phyloP scores from a whole-genome alignment of 2,329 filamentous ascomycete species.

The Xylariaceae sp. region DNA sequence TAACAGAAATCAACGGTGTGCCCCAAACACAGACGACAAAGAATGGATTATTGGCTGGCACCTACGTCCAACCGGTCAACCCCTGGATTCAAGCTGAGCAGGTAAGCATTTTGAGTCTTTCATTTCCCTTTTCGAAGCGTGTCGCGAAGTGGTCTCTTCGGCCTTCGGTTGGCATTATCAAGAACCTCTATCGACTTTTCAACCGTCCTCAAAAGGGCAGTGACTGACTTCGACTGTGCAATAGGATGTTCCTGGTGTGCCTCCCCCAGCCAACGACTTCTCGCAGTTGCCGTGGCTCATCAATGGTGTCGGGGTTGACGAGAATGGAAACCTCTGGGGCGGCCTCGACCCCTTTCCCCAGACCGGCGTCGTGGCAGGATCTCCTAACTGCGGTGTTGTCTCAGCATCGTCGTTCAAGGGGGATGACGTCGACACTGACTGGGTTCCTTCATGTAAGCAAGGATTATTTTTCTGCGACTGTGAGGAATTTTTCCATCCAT shows the following conservation, averaged over 20 bases:
- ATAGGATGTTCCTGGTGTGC: conserved; percentile 31
- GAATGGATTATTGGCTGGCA: conserved; percentile 35
- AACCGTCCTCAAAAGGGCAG: too few species aligned
- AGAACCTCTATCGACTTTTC: too few species aligned
- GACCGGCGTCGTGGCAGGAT: conserved; percentile 33
- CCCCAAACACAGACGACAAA: conserved; percentile 30
- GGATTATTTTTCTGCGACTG: not conserved
- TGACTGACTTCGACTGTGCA: too few species aligned
- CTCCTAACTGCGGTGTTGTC: conserved; percentile 16
- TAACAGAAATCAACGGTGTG: conserved; percentile 34
- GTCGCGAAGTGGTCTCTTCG: too few species aligned
- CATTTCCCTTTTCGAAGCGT: too few species aligned
- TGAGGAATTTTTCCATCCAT: not conserved
- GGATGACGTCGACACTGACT: conserved; percentile 15
- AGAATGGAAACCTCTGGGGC: conserved; percentile 35
- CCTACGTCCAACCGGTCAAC: conserved; percentile 36
- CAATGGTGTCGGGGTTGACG: conserved; percentile 35
- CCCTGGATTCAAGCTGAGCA: conserved; percentile 39
- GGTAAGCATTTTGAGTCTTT: not conserved
- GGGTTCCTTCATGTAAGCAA: conserved; percentile 22
- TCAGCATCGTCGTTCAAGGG: conserved; percentile 10
- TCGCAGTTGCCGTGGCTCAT: conserved; percentile 36
- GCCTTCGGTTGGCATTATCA: too few species aligned
- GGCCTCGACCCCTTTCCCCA: conserved; percentile 38
- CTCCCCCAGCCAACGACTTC: conserved; percentile 36